Evolutionary conservation across 2,329 filamentous ascomycete species (phyloP).

Genomic region (Colletotrichum graminicola): DNA sequence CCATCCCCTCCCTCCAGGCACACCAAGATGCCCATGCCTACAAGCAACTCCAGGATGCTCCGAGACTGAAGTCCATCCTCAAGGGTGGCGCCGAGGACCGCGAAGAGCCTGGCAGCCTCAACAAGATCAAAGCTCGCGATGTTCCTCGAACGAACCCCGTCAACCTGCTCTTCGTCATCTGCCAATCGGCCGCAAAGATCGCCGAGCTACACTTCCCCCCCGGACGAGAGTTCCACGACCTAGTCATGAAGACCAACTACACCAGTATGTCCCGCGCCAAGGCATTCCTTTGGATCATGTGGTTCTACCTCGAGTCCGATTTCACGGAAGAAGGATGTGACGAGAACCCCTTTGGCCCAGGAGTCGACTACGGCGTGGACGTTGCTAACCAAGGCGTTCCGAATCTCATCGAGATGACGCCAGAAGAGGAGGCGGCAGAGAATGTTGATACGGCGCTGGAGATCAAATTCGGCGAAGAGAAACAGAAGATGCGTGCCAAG

Average conservation of each 20-base stretch:
- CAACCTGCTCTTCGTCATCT: slow-evolving; percentile 95
- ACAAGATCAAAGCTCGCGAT: slow-evolving; percentile 78
- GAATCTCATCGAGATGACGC: slow-evolving; percentile 71
- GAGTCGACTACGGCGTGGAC: slow-evolving; percentile 73
- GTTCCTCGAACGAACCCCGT: slow-evolving; percentile 92
- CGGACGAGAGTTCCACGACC: slow-evolving; percentile 91
- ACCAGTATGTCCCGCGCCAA: slow-evolving; percentile 85
- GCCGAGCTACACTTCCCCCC: slow-evolving; percentile 92
- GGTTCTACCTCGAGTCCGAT: slow-evolving; percentile 98
- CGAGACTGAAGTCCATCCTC: slow-evolving; percentile 93
- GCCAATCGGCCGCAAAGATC: slow-evolving; percentile 88
- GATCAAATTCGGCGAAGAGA: slow-evolving; percentile 76
- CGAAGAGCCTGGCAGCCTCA: slow-evolving; percentile 83
- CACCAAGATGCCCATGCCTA: slow-evolving; percentile 96
- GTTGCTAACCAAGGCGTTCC: slow-evolving; percentile 79
- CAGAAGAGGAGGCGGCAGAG: slow-evolving; percentile 74
- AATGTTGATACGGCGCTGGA: slow-evolving; percentile 82
- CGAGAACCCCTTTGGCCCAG: slow-evolving; percentile 88
- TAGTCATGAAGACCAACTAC: slow-evolving; percentile 90
- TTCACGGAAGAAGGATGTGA: slow-evolving; percentile 89
- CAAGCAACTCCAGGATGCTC: slow-evolving; percentile 97
- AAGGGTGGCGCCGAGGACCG: slow-evolving; percentile 96
- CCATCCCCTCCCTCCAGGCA: slow-evolving; percentile 95
- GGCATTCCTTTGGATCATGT: slow-evolving; percentile 98
- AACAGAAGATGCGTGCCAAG: slow-evolving; percentile 79